Evolutionary conservation across 129 eudicot genomes (phyloP).

Genomic region (Mikania micrantha): DNA sequence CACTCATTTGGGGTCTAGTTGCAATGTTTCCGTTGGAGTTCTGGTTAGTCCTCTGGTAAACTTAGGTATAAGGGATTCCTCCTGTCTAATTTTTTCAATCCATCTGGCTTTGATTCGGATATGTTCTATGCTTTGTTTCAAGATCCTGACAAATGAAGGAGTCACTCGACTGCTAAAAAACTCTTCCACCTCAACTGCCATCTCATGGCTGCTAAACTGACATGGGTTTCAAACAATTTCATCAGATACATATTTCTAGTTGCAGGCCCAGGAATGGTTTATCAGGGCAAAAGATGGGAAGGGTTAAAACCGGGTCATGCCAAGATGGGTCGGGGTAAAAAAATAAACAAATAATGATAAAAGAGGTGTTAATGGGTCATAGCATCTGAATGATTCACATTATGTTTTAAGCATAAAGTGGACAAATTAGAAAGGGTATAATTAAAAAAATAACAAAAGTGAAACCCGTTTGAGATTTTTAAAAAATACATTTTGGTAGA

Average conservation of each 20-base stretch:
- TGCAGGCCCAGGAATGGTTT: no score
- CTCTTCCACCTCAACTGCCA: constrained; percentile 43
- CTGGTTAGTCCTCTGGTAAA: constrained; percentile 30
- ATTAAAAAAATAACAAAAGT: no score
- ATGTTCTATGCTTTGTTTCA: constrained; percentile 52
- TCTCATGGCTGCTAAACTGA: constrained; percentile 45
- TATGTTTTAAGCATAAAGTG: no score
- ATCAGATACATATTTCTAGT: not conserved
- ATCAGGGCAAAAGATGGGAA: no score
- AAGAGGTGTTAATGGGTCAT: no score
- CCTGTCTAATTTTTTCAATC: constrained; percentile 33
- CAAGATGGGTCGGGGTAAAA: not conserved
- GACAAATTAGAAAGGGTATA: no score
- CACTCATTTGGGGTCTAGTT: not conserved
- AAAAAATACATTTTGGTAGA: not conserved
- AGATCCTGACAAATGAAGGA: constrained; percentile 36
- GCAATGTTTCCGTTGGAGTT: constrained; percentile 7
- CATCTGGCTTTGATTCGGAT: constrained; percentile 41
- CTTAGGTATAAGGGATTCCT: constrained; percentile 36
- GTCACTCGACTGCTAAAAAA: constrained; percentile 35
- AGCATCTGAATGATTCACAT: no score
- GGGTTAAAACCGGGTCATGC: no score
- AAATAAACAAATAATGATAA: not conserved
- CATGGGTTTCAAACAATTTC: not conserved
- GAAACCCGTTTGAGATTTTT: no score